Evolutionary conservation across 768 basidiomycete species (phyloP), one percentile per base, ranked within the genome.

Genomic region (Mycena maculata): DNA sequence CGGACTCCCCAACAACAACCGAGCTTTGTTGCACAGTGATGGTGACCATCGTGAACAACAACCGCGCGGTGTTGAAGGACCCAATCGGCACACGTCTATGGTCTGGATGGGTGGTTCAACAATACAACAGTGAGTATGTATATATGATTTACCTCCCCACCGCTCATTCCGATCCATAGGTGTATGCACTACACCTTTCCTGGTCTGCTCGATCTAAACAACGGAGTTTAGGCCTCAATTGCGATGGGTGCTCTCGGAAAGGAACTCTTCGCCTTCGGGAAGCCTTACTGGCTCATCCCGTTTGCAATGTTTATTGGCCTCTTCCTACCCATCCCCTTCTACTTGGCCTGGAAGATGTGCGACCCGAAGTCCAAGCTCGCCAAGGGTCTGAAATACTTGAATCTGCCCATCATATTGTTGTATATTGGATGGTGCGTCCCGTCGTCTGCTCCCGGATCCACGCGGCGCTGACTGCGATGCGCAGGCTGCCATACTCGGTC

Each of bases 241-340:
- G 86, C 86, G 0, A 85, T 86, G 83, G 86, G 87, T 30, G 86
- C 86, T 3, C 76, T 87, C 5, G 84, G 86, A 47, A 80, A 81
- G 54, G 84, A 88, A 56, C 82, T 90, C 18, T 89, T 81, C 76
- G 81, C 80, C 6, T 78, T 78, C 69, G 84, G 82, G 27, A 84
- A 85, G 81, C 83, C 85, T 28, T 79, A 79, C 68, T 80, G 78
- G 78, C 73, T 85, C 28, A 77, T 87, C 67, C 81, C 86, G 5
- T 81, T 85, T 63, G 79, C 79, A 7, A 86, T 87, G 80, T 73
- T 85, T 65, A 74, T 88, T 63, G 88, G 87, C 3, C 74, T 87
- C 25, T 76, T 82, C 64, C 74, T 84, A 12, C 86, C 87, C 0
- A 62, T 87, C 48, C 84, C 85, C 4, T 85, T 86, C 76, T 87